A percentile compares a stretch with the other conserved stretches of the same genome.
Conservation (phyloP, 2,329 filamentous ascomycete species). For the Lachnellula subtilissima region DNA sequence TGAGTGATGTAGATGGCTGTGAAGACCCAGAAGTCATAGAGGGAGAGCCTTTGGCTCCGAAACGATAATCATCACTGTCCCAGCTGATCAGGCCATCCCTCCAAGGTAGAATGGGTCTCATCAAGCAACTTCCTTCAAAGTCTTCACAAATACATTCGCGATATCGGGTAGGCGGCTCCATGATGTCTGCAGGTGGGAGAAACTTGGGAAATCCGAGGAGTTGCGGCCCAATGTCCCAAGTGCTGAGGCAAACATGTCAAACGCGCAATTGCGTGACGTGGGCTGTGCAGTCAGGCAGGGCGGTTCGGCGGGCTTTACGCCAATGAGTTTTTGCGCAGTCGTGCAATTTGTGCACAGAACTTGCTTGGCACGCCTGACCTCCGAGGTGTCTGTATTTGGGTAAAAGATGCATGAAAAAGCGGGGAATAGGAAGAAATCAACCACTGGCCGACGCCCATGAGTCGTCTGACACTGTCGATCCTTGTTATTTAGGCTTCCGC, state of each 20-base stretch:
- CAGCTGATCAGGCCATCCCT: background rate
- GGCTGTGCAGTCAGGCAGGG: background rate
- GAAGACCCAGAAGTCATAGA: slow-evolving; percentile 1
- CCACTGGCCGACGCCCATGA: background rate
- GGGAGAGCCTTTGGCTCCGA: background rate
- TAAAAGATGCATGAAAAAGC: background rate
- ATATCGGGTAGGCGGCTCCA: background rate
- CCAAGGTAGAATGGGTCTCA: background rate
- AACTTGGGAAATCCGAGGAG: background rate
- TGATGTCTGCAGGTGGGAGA: background rate
- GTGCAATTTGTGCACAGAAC: background rate
- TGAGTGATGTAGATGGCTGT: background rate
- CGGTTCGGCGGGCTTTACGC: background rate
- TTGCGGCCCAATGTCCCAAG: background rate
- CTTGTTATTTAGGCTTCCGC: background rate
- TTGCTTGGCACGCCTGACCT: background rate
- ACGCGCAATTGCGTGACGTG: background rate
- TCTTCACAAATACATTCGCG: background rate
- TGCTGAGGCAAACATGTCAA: background rate
- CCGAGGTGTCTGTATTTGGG: background rate
- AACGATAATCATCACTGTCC: background rate
- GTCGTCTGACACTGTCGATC: background rate
- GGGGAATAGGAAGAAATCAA: background rate
- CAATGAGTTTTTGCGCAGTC: background rate
- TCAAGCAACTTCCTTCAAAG: background rate